Percentiles rank a stretch among this genome's conserved stretches.
phyloP scores from a whole-genome alignment of 2,329 filamentous ascomycete species.

The Scorias spongiosa region DNA sequence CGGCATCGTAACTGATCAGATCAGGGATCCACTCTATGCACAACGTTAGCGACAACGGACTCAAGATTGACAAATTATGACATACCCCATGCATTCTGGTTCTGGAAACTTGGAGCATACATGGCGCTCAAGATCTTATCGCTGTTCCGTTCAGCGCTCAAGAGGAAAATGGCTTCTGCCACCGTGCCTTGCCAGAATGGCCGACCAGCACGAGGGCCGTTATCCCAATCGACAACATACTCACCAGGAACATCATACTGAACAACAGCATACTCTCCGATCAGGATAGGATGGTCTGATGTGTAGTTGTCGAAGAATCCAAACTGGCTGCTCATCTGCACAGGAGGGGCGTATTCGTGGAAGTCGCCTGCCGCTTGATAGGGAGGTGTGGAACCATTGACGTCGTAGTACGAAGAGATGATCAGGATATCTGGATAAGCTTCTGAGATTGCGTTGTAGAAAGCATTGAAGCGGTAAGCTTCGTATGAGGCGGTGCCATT shows the following conservation, averaged over 20 bases:
- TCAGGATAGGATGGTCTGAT: constrained; percentile 18
- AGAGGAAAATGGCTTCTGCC: constrained; percentile 48
- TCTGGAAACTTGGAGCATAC: constrained; percentile 25
- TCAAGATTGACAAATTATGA: not conserved
- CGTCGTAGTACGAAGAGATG: constrained; percentile 31
- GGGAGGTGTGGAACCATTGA: constrained; percentile 10
- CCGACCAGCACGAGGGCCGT: constrained; percentile 27
- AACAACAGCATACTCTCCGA: constrained; percentile 38
- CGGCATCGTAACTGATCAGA: constrained; percentile 26
- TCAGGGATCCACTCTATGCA: constrained; percentile 19
- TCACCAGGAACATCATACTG: constrained; percentile 37
- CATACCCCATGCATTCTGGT: constrained; percentile 13
- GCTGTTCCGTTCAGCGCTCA: constrained; percentile 50
- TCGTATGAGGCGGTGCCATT: constrained; percentile 25
- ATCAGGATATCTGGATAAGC: constrained; percentile 43
- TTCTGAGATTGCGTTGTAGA: constrained; percentile 43
- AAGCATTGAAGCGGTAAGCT: constrained; percentile 41
- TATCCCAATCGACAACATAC: constrained; percentile 22
- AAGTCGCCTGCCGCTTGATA: constrained; percentile 14
- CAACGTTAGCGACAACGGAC: not conserved
- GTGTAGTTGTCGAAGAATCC: constrained; percentile 33
- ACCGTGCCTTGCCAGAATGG: constrained; percentile 40
- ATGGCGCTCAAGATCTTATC: constrained; percentile 41
- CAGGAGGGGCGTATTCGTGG: constrained; percentile 19
- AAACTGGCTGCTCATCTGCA: constrained; percentile 16